Evolutionary conservation across 148 eudicot genomes (phyloP).

Genomic region (Spergularia bocconei): DNA sequence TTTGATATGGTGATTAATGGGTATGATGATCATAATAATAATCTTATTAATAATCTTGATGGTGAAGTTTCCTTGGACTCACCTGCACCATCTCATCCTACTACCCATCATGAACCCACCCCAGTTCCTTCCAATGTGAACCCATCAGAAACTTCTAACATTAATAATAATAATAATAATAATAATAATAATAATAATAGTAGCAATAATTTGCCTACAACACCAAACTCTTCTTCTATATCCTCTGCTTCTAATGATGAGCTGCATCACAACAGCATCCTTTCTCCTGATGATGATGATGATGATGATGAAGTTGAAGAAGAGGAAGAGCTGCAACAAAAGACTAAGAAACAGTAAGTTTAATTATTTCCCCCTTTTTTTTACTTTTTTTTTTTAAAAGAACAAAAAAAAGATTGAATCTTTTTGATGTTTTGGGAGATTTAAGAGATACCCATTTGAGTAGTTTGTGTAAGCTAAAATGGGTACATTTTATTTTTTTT

Average conservation of each 20-base stretch:
- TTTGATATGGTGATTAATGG: constrained; percentile 24
- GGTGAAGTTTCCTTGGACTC: constrained; percentile 7
- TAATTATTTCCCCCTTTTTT: background rate
- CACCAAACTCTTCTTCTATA: constrained; percentile 55
- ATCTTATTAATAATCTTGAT: background rate
- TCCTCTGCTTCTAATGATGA: constrained; percentile 46
- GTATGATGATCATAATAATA: background rate
- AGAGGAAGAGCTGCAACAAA: constrained; percentile 21
- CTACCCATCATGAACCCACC: background rate
- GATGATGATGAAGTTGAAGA: constrained; percentile 18
- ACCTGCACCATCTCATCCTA: constrained; percentile 22
- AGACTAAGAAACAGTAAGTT: constrained; percentile 43
- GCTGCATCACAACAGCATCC: constrained; percentile 9
- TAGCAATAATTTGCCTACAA: constrained; percentile 37
- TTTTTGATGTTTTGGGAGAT: constrained; percentile 15
- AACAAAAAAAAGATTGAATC: background rate
- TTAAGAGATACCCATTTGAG: constrained; percentile 27
- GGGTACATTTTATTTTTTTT: constrained; percentile 26
- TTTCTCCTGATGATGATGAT: constrained; percentile 18
- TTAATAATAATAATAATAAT: constrained; percentile 7
- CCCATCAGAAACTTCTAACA: constrained; percentile 33
- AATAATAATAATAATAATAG: constrained; percentile 10
- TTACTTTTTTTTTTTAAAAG: background rate
- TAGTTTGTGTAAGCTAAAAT: constrained; percentile 26
- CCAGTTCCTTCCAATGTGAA: constrained; percentile 8